Evolutionary conservation across 768 basidiomycete species (phyloP).

Genomic region (Solioccasus polychromus): DNA sequence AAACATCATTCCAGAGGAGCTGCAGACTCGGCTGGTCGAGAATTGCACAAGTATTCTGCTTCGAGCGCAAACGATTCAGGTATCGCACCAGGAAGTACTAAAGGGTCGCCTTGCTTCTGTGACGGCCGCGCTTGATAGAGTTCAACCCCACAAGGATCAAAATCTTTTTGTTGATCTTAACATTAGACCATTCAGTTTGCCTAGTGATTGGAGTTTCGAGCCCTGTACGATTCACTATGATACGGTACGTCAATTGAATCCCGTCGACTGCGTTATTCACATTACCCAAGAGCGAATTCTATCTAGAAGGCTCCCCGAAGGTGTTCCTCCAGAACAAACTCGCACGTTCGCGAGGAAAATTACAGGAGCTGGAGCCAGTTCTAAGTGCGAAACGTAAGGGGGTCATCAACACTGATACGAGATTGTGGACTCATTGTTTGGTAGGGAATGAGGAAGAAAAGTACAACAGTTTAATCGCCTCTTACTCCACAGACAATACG

Average conservation of each 20-base stretch:
- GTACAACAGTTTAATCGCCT: conserved; percentile 42
- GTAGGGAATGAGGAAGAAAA: conserved; percentile 57
- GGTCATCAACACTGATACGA: neutral
- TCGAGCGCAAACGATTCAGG: conserved; percentile 58
- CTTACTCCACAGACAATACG: conserved; percentile 45
- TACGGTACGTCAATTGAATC: conserved; percentile 46
- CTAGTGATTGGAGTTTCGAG: conserved; percentile 72
- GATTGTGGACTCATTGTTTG: conserved; percentile 4
- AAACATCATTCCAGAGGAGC: conserved; percentile 46
- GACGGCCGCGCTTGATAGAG: conserved; percentile 45
- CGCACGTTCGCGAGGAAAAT: conserved; percentile 52
- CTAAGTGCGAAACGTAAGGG: conserved; percentile 61
- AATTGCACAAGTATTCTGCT: conserved; percentile 53
- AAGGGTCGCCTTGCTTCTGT: conserved; percentile 49
- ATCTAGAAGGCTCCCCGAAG: conserved; percentile 66
- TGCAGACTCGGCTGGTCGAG: conserved; percentile 63
- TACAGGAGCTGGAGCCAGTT: conserved; percentile 58
- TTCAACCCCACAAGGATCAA: conserved; percentile 63
- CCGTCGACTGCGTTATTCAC: neutral
- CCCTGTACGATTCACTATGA: conserved; percentile 75
- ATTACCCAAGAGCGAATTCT: conserved; percentile 41
- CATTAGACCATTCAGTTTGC: conserved; percentile 58
- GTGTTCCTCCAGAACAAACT: conserved; percentile 81
- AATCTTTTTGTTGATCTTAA: conserved; percentile 72
- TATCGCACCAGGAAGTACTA: conserved; percentile 55